A percentile compares a stretch with the other conserved stretches of the same genome.
Evolutionary conservation across 2,329 filamentous ascomycete genomes (phyloP).

Genomic region (Colletotrichum cuscutae): DNA sequence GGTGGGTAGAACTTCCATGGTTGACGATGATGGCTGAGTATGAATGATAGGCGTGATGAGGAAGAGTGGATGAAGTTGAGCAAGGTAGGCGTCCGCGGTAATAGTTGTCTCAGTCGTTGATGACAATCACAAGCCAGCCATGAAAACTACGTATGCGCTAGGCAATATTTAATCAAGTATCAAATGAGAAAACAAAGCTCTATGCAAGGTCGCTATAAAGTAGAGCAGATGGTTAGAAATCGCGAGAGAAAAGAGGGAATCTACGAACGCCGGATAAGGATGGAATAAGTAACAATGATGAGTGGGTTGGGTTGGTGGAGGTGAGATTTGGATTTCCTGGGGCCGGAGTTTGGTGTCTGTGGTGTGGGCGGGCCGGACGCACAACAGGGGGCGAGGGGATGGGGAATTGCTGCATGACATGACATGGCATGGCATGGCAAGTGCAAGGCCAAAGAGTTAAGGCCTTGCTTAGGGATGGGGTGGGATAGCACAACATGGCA

Average conservation of each 20-base stretch:
- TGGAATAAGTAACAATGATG: conserved; percentile 20
- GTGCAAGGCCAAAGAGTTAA: background rate
- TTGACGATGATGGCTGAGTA: background rate
- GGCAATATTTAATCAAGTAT: background rate
- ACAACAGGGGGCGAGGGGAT: conserved; percentile 10
- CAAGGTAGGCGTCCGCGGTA: background rate
- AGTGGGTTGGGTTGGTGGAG: conserved; percentile 14
- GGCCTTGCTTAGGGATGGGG: background rate
- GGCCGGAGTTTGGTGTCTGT: conserved; percentile 22
- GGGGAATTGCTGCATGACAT: conserved; percentile 12
- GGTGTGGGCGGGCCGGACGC: conserved; percentile 30
- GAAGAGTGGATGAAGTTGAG: background rate
- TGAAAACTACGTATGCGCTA: background rate
- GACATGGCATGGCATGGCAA: conserved; percentile 5
- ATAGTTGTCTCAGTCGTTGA: background rate
- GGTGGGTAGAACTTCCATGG: conserved; percentile 13
- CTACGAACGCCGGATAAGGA: background rate
- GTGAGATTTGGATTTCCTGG: conserved; percentile 28
- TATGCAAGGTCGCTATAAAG: background rate
- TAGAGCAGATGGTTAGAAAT: background rate
- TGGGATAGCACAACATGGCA: background rate
- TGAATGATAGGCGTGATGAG: background rate
- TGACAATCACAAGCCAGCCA: conserved; percentile 1
- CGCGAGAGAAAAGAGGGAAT: background rate
- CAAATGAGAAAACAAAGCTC: background rate